Evolutionary conservation across 1,139 yeast species (phyloP).

Genomic region (Protomyces arabidopsidicola): DNA sequence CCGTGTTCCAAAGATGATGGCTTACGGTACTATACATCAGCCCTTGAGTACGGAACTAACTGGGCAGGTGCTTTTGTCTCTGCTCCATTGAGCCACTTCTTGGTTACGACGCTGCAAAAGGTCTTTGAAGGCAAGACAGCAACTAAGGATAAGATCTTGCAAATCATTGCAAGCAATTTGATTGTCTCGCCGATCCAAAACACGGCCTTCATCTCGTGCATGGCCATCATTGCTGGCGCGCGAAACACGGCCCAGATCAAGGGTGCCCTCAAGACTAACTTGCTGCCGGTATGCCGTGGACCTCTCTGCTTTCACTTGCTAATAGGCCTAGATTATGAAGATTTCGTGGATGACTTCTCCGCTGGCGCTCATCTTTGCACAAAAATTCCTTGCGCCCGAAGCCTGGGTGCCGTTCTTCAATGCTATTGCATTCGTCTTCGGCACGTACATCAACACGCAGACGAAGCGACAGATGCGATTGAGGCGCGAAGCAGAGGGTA

Average conservation of each 20-base stretch:
- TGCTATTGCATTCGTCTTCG: conserved; percentile 57
- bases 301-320: neutral
- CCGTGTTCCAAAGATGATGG: conserved; percentile 60
- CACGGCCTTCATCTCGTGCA: conserved; percentile 52
- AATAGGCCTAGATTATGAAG: conserved; percentile 41
- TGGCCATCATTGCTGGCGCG: conserved; percentile 44
- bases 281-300: conserved; percentile 44
- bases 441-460: conserved; percentile 22
- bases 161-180: conserved; percentile 56
- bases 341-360: conserved; percentile 65
- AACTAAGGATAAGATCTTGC: conserved; percentile 47
- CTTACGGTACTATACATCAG: conserved; percentile 50
- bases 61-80: conserved; percentile 46
- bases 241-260: conserved; percentile 37
- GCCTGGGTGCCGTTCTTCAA: conserved; percentile 84
- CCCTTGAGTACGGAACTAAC: neutral
- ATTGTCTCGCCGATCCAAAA: conserved; percentile 63
- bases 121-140: conserved; percentile 39
- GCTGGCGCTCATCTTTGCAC: conserved; percentile 63
- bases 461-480: conserved; percentile 23
- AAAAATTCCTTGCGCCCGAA: conserved; percentile 62
- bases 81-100: conserved; percentile 69
- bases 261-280: conserved; percentile 50
- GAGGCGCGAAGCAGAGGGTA: conserved; percentile 18
- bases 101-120: conserved; percentile 39